Base-by-base conservation (phyloP, 192 early-diverging fungal species). In the Obelidium mucronatum region DNA sequence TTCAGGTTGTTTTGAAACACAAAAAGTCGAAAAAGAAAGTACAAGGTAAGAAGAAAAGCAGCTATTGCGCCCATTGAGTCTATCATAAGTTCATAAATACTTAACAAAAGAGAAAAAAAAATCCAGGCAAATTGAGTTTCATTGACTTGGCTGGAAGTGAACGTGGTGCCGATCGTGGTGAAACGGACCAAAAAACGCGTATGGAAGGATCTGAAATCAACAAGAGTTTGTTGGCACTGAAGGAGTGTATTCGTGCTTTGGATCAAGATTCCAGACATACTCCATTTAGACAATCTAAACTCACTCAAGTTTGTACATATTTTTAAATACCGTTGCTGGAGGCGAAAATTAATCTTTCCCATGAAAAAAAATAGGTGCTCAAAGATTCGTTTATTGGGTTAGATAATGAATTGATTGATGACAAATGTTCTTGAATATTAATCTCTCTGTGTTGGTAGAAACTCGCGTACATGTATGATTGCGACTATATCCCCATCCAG, bases 171-270 rank as follows among this genome's bases (percentile, higher is more conserved):
- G 98, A 99, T 82, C 90, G 97, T 48, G 97, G 97, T 24, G 96
- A 98, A 30, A 85, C 95, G 2, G 92, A 97, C 82, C 87, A 92
- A 58, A 93, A 97, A 82, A 98, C 97, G 30, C 91, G 94, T 78
- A 96, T 96, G 96, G 97, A 99, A 78, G 98, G 97, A 17, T 94
- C 97, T 1, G 97, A 99, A 84, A 99, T 99, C 85, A 99, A 99
- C 87, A 98, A 98, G 82, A 95, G 94, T 79, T 85, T 99, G 74
- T 83, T 99, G 65, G 98, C 98, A 0, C 81, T 99, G 71, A 98
- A 99, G 80, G 97, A 98, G 77, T 98, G 97, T 74, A 99, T 99
- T 82, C 92, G 97, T 61, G 96, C 98, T 1, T 80, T 98, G 44
- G 98, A 98, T 77, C 91, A 96, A 76, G 93, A 94, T 72, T 97